Percentiles rank a stretch among this genome's conserved stretches.
Evolutionary conservation across 345 rosid species (phyloP).

Genomic region (Jatropha curcas): DNA sequence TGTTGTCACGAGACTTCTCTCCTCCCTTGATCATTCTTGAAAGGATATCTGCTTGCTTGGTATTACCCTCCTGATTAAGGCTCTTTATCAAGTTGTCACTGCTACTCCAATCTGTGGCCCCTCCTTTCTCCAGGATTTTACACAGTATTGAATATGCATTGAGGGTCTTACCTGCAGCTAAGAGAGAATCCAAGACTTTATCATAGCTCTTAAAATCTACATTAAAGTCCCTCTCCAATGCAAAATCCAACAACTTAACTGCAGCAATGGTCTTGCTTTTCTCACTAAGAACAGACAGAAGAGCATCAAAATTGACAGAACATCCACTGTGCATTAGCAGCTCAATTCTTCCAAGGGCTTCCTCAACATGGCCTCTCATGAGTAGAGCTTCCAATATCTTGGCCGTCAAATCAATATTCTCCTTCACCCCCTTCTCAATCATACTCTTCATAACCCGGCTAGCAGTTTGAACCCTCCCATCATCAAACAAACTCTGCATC

Average conservation of each 20-base stretch:
- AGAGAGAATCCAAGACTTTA: conserved; percentile 79
- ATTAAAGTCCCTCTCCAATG: conserved; percentile 64
- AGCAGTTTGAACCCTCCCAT: conserved; percentile 87
- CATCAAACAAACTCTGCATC: conserved; percentile 82
- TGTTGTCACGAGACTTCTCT: conserved; percentile 8
- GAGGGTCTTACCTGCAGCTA: conserved; percentile 81
- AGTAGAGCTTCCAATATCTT: conserved; percentile 85
- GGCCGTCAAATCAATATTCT: conserved; percentile 71
- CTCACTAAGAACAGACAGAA: conserved; percentile 60
- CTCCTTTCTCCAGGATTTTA: conserved; percentile 81
- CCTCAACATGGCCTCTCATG: conserved; percentile 86
- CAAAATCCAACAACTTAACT: conserved; percentile 67
- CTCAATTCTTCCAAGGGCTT: conserved; percentile 84
- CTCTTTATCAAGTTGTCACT: conserved; percentile 64
- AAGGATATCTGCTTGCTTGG: conserved; percentile 86
- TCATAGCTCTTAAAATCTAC: conserved; percentile 66
- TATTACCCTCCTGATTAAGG: conserved; percentile 79
- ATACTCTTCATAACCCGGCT: conserved; percentile 86
- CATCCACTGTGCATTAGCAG: conserved; percentile 59
- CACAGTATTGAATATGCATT: conserved; percentile 82
- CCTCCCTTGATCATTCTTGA: conserved; percentile 62
- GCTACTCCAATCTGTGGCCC: conserved; percentile 65
- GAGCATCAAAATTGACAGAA: conserved; percentile 54
- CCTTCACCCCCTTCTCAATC: conserved; percentile 79
- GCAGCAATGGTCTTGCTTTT: conserved; percentile 90